phyloP scores from a whole-genome alignment of 768 basidiomycete species.

The Pleurotus eryngii region DNA sequence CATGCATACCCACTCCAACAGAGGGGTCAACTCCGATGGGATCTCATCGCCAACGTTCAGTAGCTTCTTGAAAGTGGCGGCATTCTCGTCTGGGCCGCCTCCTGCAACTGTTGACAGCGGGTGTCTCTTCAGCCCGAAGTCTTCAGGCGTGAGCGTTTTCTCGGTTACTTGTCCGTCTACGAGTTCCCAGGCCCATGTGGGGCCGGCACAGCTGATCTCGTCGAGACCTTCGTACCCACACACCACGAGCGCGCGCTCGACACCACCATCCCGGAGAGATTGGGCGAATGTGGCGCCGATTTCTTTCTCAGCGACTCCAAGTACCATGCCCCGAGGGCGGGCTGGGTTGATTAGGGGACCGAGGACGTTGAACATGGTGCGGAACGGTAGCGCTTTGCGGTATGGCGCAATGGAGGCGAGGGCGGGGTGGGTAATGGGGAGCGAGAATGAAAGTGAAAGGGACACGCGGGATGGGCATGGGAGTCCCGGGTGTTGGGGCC shows the following conservation, averaged over 20 bases:
- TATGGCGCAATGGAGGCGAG: conserved; percentile 80
- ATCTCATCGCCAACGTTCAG: conserved; percentile 55
- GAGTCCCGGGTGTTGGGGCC: conserved; percentile 52
- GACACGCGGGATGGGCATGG: conserved; percentile 56
- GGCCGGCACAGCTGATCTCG: conserved; percentile 93
- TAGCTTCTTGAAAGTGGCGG: conserved; percentile 63
- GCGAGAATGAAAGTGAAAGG: conserved; percentile 95
- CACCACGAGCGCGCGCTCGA: conserved; percentile 85
- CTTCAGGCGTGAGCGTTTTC: conserved; percentile 57
- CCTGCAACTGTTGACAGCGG: conserved; percentile 70
- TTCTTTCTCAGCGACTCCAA: conserved; percentile 82
- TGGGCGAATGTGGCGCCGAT: conserved; percentile 81
- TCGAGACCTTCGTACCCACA: conserved; percentile 91
- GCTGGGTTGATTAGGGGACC: conserved; percentile 95
- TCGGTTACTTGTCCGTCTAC: conserved; percentile 64
- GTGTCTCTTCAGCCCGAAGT: conserved; percentile 76
- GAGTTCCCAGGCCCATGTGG: conserved; percentile 83
- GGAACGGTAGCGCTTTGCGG: conserved; percentile 85
- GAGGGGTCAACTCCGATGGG: conserved; percentile 55
- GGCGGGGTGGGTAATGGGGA: conserved; percentile 89
- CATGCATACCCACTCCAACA: conserved; percentile 85
- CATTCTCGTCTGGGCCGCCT: conserved; percentile 77
- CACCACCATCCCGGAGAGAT: conserved; percentile 68
- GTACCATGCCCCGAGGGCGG: conserved; percentile 80
- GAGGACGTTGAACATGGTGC: conserved; percentile 94